Percentiles rank a stretch among this genome's conserved stretches.
phyloP scores from a whole-genome alignment of 1,284 basidiomycete species.

The Anthracocystis setariae region DNA sequence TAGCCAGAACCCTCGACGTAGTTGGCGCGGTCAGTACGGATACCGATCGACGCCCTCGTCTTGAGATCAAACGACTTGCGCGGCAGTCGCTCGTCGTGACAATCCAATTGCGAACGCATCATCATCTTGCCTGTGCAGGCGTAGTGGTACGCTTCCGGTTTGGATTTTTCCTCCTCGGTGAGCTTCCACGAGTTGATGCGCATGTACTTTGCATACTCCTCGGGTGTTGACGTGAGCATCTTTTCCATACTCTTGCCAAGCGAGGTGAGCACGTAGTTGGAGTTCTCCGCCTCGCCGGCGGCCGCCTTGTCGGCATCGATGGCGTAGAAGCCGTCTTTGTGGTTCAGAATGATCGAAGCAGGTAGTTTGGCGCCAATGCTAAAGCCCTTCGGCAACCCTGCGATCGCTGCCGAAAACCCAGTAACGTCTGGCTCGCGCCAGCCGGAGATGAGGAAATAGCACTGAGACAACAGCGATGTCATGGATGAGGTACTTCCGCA shows the following conservation, averaged over 20 bases:
- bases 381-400: constrained; percentile 75
- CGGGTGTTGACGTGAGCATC: constrained; percentile 77
- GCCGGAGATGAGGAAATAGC: constrained; percentile 76
- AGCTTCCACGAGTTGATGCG: constrained; percentile 68
- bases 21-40: constrained; percentile 87
- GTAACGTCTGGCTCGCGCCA: constrained; percentile 63
- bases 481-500: constrained; percentile 93
- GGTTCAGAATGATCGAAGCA: constrained; percentile 76
- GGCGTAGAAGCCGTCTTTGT: constrained; percentile 73
- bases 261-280: constrained; percentile 61
- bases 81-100: constrained; percentile 81
- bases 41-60: constrained; percentile 85
- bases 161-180: constrained; percentile 68
- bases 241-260: constrained; percentile 90
- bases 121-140: constrained; percentile 78
- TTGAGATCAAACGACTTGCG: constrained; percentile 96
- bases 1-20: constrained; percentile 72
- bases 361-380: constrained; percentile 85
- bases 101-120: constrained; percentile 96
- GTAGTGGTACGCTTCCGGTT: constrained; percentile 66
- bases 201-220: constrained; percentile 77
- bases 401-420: constrained; percentile 71
- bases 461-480: constrained; percentile 82
- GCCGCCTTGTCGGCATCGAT: constrained; percentile 77
- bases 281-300: constrained; percentile 55